Evolutionary conservation across 306 rosid species (phyloP), one percentile per base, ranked within the genome.

Genomic region (Gastrolobium villosum): DNA sequence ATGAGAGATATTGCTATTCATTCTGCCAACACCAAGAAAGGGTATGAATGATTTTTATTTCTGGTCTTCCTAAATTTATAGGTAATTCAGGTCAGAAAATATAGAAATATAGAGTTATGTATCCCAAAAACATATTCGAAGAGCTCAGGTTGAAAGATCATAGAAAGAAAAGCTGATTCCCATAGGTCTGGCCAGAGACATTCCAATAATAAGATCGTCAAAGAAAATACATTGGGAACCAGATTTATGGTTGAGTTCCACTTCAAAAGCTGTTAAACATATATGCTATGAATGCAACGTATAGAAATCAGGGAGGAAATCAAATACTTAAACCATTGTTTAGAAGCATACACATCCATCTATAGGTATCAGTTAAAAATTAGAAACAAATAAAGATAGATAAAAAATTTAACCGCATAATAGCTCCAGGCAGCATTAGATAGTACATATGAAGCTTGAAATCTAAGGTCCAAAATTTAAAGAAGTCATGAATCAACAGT

Each of bases 261-360:
- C 57, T 10, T 31, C 14, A 62, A 44, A 15, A 10, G 48, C 8
- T 20, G 14, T 72, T 26, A 45, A 46, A 8, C 8, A 10, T 7
- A 8, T 10, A 10, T 71, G 40, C 14, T 59, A 20, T n/a, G 46
- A 69, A 35, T 61, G 60, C 30, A 3, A 61, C 5, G 61, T 35
- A 60, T 5, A 28, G 7, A 61, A 61, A 61, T 35, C 79, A 36
- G 32, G 36, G 54, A 44, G 71, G 45, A 30, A 65, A 65, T 13
- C 52, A 59, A 60, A 46, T 28, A 60, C 61, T 8, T 36, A 36
- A 56, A 45, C 48, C 54, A 50, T 11, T 63, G 60, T 68, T 55
- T 77, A 55, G 49, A 67, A 34, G 75, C 40, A 55, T 28, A 50
- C 13, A 40, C 66, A 53, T 40, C 10, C 31, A 36, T 77, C 73